Evolutionary conservation across 306 rosid genomes (phyloP), one percentile per base, ranked within the genome.

Genomic region (Styphnolobium japonicum): DNA sequence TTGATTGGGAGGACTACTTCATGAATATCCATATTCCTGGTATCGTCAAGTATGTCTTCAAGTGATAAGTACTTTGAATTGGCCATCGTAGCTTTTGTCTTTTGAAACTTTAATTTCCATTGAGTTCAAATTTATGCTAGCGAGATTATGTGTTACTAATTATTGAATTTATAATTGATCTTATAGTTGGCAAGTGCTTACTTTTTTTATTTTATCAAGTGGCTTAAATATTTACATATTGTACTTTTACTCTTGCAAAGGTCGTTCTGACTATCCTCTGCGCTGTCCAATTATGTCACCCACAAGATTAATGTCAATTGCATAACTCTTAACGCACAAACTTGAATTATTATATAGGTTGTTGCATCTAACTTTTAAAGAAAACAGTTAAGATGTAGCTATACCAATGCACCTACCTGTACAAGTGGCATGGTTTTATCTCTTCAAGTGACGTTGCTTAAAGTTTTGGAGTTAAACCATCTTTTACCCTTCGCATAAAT

Each of bases 1-100:
- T 91, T 49, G 62, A 91, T 3, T 93, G 97, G 97, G 92, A 92
- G 0, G 92, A 93, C 15, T 93, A 91, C 84, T 83, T 93, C 64
- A 0, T 89, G 77, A 87, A 83, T 64, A 18, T 52, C 23, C 97
- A 93, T 68, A 25, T 91, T 55, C 77, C 90, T 12, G 93, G 98
- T 3, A 51, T 90, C 2, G 96, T 93, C 42, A 91, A 90, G 65
- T 83, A 93, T 68, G 80, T 75, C 37, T 71, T 87, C 71, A 92
- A 89, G 81, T 93, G 77, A 91, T 55, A 11, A 10, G 0, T 10
- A 15, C 10, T 21, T 2, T 9, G 34, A 40, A 46, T 42, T 37
- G 21, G 29, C 4, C 12, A 42, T 45, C 18, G 61, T 43, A 34
- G 29, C 25, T 34, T 52, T 51, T 34, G 18, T 43, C 8, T 42